These are phyloP conservation scores for Papiliotrema terrestris DNA, from an alignment of 1,284 basidiomycete species.

Conservation along the genomic window DNA sequence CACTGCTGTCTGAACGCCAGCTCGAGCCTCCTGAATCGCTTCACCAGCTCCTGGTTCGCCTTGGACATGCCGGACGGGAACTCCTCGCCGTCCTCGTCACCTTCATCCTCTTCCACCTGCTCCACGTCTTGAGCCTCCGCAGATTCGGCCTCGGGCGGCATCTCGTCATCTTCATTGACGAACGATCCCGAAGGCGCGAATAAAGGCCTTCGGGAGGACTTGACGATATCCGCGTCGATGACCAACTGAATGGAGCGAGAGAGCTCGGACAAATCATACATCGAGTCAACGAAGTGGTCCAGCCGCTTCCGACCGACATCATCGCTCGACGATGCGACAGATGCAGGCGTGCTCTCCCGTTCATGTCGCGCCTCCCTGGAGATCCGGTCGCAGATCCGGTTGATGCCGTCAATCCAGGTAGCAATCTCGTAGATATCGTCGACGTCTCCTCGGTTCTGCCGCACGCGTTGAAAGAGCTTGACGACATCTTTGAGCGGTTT, in stretches of 20 bases:
- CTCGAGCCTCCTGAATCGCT: slow-evolving; percentile 23
- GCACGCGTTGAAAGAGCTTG: slow-evolving; percentile 74
- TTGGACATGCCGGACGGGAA: slow-evolving; percentile 10
- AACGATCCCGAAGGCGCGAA: not conserved
- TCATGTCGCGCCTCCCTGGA: slow-evolving; percentile 6
- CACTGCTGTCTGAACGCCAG: slow-evolving; percentile 47
- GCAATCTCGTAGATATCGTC: slow-evolving; percentile 51
- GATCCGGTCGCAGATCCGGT: slow-evolving; percentile 23
- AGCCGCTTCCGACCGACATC: slow-evolving; percentile 22
- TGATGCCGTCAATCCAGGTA: slow-evolving; percentile 32
- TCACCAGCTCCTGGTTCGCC: slow-evolving; percentile 18
- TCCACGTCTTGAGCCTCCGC: not conserved
- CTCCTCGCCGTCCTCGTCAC: slow-evolving; percentile 7
- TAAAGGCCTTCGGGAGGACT: slow-evolving; percentile 18
- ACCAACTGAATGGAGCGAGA: slow-evolving; percentile 60
- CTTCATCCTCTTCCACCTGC: not conserved
- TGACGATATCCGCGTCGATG: slow-evolving; percentile 49
- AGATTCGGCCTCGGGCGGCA: slow-evolving; percentile 12
- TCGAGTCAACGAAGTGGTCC: slow-evolving; percentile 56
- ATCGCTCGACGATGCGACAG: slow-evolving; percentile 53
- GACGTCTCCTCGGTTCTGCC: slow-evolving; percentile 64
- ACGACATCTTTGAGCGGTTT: slow-evolving; percentile 66
- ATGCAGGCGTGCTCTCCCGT: slow-evolving; percentile 4
- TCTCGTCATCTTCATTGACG: slow-evolving; percentile 28
- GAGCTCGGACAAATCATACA: slow-evolving; percentile 59